Evolutionary conservation across 192 early-diverging fungal genomes (phyloP).

Genomic region (Cladochytrium replicatum): DNA sequence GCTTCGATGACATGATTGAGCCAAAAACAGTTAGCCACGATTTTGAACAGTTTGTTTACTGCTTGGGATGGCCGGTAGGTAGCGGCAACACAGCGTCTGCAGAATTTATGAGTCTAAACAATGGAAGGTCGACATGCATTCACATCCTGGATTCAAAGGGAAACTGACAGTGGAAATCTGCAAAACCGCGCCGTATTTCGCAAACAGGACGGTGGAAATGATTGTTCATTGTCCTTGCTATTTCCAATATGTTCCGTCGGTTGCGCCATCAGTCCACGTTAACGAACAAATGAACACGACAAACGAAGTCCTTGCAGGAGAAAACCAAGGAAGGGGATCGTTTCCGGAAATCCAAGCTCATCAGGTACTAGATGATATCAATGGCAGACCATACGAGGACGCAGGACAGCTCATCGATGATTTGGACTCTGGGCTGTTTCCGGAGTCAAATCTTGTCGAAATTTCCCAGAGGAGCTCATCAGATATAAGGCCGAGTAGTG

Average conservation of each 20-base stretch:
- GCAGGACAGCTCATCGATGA: no score
- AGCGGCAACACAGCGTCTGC: neutral
- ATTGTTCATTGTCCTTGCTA: constrained; percentile 65
- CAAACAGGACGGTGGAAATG: constrained; percentile 52
- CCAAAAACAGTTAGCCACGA: constrained; percentile 35
- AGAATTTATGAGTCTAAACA: neutral
- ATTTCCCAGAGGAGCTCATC: no score
- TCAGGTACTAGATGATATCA: neutral
- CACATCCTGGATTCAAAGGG: constrained; percentile 58
- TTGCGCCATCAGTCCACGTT: neutral
- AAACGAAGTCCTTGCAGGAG: neutral
- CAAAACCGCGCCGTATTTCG: constrained; percentile 59
- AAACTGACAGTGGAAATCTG: constrained; percentile 40
- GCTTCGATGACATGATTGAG: constrained; percentile 41
- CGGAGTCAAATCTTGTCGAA: no score
- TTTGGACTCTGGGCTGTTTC: no score
- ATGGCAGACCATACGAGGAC: no score
- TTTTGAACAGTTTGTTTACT: constrained; percentile 60
- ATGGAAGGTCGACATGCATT: constrained; percentile 36
- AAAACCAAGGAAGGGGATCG: neutral
- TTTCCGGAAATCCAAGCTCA: neutral
- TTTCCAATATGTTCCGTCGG: constrained; percentile 19
- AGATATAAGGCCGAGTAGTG: no score
- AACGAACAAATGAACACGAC: neutral
- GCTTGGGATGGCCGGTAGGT: constrained; percentile 61